Percentiles rank a stretch among this genome's conserved stretches.
phyloP scores from a whole-genome alignment of 768 basidiomycete genomes.

The Leccinum aurantiacum region DNA sequence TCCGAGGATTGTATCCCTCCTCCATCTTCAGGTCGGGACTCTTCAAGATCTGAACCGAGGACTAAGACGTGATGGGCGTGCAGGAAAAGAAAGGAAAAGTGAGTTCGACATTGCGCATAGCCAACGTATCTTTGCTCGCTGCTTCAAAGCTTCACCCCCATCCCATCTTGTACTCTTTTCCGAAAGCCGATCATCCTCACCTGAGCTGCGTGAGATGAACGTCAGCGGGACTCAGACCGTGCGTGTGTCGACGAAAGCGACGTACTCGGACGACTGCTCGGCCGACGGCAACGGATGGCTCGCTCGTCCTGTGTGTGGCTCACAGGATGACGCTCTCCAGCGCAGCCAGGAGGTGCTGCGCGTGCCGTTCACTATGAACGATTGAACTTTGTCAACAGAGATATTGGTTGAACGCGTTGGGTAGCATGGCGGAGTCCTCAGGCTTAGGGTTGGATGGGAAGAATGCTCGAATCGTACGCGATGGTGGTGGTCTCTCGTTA shows the following conservation, averaged over 20 bases:
- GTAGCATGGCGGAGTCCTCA: neutral
- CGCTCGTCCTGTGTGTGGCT: neutral
- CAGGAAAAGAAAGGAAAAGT: neutral
- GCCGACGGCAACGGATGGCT: too few species aligned
- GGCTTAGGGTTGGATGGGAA: neutral
- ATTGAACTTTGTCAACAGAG: neutral
- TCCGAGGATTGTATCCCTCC: too few species aligned
- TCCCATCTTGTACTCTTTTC: neutral
- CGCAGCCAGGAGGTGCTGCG: neutral
- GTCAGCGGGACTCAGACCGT: neutral
- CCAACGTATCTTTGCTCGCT: neutral
- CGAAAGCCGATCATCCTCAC: neutral
- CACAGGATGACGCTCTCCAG: neutral
- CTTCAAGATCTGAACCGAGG: neutral
- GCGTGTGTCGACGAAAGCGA: neutral
- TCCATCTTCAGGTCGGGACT: too few species aligned
- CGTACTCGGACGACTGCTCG: neutral
- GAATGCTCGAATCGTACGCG: neutral
- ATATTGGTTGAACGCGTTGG: neutral
- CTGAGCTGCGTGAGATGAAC: neutral
- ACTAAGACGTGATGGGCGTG: neutral
- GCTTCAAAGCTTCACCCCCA: neutral
- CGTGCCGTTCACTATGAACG: neutral
- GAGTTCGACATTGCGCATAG: neutral
- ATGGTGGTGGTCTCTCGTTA: neutral